phyloP scores from a whole-genome alignment of 306 rosid genomes.

The Prinsepia uniflora region DNA sequence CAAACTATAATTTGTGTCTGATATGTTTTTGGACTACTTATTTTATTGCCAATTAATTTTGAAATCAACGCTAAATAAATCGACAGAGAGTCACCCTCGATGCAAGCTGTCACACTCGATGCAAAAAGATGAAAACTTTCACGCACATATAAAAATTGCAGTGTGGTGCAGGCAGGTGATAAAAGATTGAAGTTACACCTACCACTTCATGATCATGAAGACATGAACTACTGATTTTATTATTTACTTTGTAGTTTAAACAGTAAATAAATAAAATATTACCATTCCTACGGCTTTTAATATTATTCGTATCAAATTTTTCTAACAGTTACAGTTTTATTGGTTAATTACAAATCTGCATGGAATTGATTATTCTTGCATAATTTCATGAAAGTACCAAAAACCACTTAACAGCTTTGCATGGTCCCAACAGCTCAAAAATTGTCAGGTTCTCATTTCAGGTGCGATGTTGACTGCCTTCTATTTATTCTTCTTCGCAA shows the following conservation, averaged over 20 bases:
- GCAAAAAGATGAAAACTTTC: not conserved
- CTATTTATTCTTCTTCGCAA: constrained; percentile 54
- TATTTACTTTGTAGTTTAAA: too few species aligned
- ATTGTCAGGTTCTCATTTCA: constrained; percentile 30
- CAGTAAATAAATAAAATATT: not conserved
- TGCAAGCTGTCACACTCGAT: not conserved
- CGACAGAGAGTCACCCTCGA: not conserved
- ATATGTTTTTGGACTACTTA: too few species aligned
- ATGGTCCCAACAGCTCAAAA: constrained; percentile 51
- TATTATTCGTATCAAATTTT: not conserved
- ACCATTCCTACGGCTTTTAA: not conserved
- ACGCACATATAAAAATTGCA: not conserved
- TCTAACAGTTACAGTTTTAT: too few species aligned
- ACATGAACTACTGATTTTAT: too few species aligned
- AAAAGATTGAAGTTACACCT: not conserved
- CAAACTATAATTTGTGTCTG: too few species aligned
- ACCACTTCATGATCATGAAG: not conserved
- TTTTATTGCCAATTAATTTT: too few species aligned
- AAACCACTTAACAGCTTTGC: constrained; percentile 30
- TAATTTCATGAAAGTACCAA: constrained; percentile 23
- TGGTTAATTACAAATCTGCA: not conserved
- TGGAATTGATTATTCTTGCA: not conserved
- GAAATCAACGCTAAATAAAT: constrained; percentile 7
- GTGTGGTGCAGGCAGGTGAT: not conserved
- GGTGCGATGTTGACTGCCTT: constrained; percentile 51